phyloP scores from a whole-genome alignment of 306 rosid genomes.

The Ormosia emarginata region DNA sequence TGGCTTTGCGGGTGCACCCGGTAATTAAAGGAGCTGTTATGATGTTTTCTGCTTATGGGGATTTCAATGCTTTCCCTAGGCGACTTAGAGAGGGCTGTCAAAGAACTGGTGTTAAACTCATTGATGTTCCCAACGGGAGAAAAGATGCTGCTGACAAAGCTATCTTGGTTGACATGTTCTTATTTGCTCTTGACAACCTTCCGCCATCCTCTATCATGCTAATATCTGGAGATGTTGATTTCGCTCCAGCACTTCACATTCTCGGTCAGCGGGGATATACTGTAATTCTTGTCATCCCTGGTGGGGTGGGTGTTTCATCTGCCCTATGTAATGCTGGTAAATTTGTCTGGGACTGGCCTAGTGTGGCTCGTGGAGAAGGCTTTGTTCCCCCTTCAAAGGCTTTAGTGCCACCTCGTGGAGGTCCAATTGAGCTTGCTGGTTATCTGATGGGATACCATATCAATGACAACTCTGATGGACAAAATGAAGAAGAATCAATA shows the following conservation, averaged over 20 bases:
- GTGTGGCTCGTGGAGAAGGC: slow-evolving; percentile 95
- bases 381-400: slow-evolving; percentile 62
- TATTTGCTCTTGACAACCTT: slow-evolving; percentile 96
- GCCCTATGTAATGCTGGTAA: slow-evolving; percentile 96
- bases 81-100: slow-evolving; percentile 95
- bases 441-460: slow-evolving; percentile 66
- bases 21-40: slow-evolving; percentile 82
- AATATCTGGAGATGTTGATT: slow-evolving; percentile 94
- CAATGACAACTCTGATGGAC: slow-evolving; percentile 48
- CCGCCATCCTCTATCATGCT: slow-evolving; percentile 96
- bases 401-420: slow-evolving; percentile 51
- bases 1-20: slow-evolving; percentile 94
- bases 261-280: slow-evolving; percentile 97
- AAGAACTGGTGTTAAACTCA: slow-evolving; percentile 91
- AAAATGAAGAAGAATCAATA: slow-evolving; percentile 82
- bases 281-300: slow-evolving; percentile 85
- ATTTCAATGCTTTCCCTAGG: slow-evolving; percentile 88
- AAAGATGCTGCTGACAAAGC: slow-evolving; percentile 99
- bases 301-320: slow-evolving; percentile 86
- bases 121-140: slow-evolving; percentile 97
- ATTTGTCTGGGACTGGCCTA: slow-evolving; percentile 98
- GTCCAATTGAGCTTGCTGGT: slow-evolving; percentile 54
- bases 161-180: slow-evolving; percentile 94
- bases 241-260: slow-evolving; percentile 93
- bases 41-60: slow-evolving; percentile 89